Conservation (phyloP, 164 flowering plant species). For the Nelumbo lutea region DNA sequence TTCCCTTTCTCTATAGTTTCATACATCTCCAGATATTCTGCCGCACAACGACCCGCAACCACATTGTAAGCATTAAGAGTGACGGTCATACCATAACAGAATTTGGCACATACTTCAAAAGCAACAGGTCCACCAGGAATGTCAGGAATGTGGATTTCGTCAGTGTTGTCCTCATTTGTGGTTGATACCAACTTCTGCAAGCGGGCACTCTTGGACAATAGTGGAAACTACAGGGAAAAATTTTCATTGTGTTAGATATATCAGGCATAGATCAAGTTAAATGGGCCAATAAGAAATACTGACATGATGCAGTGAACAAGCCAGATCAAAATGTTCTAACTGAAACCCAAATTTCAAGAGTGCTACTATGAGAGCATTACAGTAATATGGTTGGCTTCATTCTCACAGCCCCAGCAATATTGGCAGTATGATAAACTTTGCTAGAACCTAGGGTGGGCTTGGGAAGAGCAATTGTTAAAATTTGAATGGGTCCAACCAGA, state of each 20-base stretch:
- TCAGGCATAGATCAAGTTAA: not conserved
- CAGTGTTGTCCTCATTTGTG: slow-evolving; percentile 39
- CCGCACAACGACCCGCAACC: slow-evolving; percentile 73
- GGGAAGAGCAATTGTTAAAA: too few species aligned
- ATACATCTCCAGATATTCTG: slow-evolving; percentile 90
- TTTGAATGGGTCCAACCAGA: too few species aligned
- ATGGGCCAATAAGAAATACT: not conserved
- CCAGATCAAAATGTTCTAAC: too few species aligned
- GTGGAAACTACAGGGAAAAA: slow-evolving; percentile 71
- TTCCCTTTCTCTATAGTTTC: slow-evolving; percentile 86
- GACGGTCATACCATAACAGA: slow-evolving; percentile 91
- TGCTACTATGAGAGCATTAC: too few species aligned
- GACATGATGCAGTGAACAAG: too few species aligned
- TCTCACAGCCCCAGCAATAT: too few species aligned
- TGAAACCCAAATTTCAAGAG: too few species aligned
- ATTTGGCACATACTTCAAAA: slow-evolving; percentile 90
- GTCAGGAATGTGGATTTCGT: slow-evolving; percentile 59
- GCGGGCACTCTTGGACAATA: slow-evolving; percentile 69
- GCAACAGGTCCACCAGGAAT: slow-evolving; percentile 92
- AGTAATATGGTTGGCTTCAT: too few species aligned
- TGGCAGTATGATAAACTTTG: too few species aligned
- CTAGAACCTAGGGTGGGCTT: too few species aligned
- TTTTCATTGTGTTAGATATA: not conserved
- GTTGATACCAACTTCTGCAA: slow-evolving; percentile 67
- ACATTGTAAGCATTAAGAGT: slow-evolving; percentile 90